These are phyloP conservation scores for Penicillium occitanis DNA, from an alignment of 2,329 filamentous ascomycete species.

Conservation along the genomic window DNA sequence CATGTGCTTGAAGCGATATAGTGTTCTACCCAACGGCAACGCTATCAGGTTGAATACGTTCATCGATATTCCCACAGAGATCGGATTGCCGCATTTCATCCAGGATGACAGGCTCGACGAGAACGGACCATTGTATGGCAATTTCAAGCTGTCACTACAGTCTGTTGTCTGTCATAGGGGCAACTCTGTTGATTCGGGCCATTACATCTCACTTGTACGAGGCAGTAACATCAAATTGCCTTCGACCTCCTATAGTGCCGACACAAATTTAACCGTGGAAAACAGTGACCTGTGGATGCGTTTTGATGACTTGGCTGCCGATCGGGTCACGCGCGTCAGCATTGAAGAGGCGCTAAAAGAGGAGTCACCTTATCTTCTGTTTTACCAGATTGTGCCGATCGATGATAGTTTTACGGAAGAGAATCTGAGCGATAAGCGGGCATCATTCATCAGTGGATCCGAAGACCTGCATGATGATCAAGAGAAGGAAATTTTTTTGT, in stretches of 20 bases:
- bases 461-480: constrained; percentile 25
- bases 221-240: constrained; percentile 56
- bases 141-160: constrained; percentile 89
- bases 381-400: constrained; percentile 91
- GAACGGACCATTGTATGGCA: constrained; percentile 70
- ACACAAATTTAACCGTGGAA: constrained; percentile 45
- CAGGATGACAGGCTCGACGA: constrained; percentile 70
- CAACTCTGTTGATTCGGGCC: constrained; percentile 78
- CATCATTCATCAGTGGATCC: constrained; percentile 30
- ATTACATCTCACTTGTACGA: constrained; percentile 84
- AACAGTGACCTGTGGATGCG: constrained; percentile 79
- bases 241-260: constrained; percentile 29
- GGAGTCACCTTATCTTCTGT: constrained; percentile 92
- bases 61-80: constrained; percentile 88
- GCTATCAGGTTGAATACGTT: constrained; percentile 74
- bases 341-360: constrained; percentile 73
- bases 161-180: constrained; percentile 92
- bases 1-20: constrained; percentile 90
- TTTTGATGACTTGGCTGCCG: constrained; percentile 80
- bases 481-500: constrained; percentile 24
- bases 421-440: constrained; percentile 31
- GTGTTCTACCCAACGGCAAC: constrained; percentile 66
- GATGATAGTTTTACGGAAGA: constrained; percentile 55
- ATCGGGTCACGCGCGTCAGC: constrained; percentile 73
- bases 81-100: constrained; percentile 83